Conservation (phyloP, 1,139 yeast genomes). For the Candida dubliniensis region DNA sequence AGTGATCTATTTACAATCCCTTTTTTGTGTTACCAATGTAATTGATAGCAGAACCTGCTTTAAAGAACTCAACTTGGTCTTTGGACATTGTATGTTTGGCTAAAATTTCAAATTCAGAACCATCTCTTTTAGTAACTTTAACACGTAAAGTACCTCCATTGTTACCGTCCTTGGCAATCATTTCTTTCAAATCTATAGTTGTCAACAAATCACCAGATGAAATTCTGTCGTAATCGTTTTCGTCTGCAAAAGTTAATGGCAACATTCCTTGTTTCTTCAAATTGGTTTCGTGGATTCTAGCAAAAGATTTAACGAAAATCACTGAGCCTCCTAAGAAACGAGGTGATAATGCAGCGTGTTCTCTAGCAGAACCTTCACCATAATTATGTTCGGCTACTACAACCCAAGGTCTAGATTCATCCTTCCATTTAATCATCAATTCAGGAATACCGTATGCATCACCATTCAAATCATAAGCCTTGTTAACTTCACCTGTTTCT, state of each 20-base stretch:
- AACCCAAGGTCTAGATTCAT: slow-evolving; percentile 81
- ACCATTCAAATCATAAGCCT: slow-evolving; percentile 86
- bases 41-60: slow-evolving; percentile 96
- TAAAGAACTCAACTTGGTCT: slow-evolving; percentile 94
- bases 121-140: slow-evolving; percentile 73
- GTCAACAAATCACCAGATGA: slow-evolving; percentile 75
- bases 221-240: slow-evolving; percentile 80
- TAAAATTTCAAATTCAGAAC: slow-evolving; percentile 65
- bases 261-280: slow-evolving; percentile 95
- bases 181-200: slow-evolving; percentile 73
- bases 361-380: slow-evolving; percentile 99
- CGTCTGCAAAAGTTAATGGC: slow-evolving; percentile 89
- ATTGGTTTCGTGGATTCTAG: slow-evolving; percentile 84
- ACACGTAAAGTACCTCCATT: slow-evolving; percentile 80
- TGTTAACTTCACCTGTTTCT: slow-evolving; percentile 94
- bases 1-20: slow-evolving; percentile 3
- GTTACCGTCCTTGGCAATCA: slow-evolving; percentile 78
- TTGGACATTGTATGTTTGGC: slow-evolving; percentile 95
- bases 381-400: slow-evolving; percentile 97
- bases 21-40: slow-evolving; percentile 71
- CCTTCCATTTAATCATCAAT: slow-evolving; percentile 93
- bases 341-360: slow-evolving; percentile 96
- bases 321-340: slow-evolving; percentile 89
- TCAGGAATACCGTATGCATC: slow-evolving; percentile 83
- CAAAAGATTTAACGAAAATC: slow-evolving; percentile 90